Conservation (phyloP, 2,329 filamentous ascomycete genomes). For the Microdochium nivale region DNA sequence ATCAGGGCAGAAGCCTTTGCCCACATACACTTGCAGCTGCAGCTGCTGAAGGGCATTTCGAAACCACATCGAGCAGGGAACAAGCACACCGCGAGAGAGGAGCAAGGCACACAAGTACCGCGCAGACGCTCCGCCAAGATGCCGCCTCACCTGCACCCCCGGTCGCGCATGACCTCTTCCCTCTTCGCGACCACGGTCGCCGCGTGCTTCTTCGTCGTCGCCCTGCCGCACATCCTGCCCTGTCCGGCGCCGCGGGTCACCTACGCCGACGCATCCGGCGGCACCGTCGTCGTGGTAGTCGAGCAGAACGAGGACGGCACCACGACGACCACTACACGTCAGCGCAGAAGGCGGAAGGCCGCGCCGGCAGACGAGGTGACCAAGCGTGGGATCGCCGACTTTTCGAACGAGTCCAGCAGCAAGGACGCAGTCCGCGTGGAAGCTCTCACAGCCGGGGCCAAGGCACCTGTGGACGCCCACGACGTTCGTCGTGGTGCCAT, state of each 20-base stretch:
- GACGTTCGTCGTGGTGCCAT: not conserved
- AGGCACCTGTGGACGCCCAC: no score
- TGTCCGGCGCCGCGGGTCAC: constrained; percentile 75
- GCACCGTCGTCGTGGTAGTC: constrained; percentile 6
- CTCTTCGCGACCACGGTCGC: constrained; percentile 91
- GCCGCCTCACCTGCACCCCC: constrained; percentile 85
- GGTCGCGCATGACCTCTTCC: constrained; percentile 86
- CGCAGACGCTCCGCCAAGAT: constrained; percentile 36
- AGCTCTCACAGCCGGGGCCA: not conserved
- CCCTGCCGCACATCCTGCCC: constrained; percentile 79
- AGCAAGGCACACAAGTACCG: not conserved
- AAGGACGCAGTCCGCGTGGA: no score
- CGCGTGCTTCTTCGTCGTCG: constrained; percentile 87
- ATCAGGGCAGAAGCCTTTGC: not conserved
- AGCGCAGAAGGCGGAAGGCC: not conserved
- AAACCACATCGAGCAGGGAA: not conserved
- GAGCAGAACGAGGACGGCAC: constrained; percentile 28
- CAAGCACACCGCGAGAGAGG: not conserved
- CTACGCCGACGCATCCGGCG: constrained; percentile 57
- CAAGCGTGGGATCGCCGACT: constrained; percentile 39
- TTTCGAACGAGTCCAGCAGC: constrained; percentile 17
- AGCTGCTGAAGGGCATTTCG: not conserved
- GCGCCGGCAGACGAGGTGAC: constrained; percentile 18
- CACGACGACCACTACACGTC: constrained; percentile 21
- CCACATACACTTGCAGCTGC: no score